Evolutionary conservation across 805 yeast genomes (phyloP).

Genomic region (Citeromyces matritensis): DNA sequence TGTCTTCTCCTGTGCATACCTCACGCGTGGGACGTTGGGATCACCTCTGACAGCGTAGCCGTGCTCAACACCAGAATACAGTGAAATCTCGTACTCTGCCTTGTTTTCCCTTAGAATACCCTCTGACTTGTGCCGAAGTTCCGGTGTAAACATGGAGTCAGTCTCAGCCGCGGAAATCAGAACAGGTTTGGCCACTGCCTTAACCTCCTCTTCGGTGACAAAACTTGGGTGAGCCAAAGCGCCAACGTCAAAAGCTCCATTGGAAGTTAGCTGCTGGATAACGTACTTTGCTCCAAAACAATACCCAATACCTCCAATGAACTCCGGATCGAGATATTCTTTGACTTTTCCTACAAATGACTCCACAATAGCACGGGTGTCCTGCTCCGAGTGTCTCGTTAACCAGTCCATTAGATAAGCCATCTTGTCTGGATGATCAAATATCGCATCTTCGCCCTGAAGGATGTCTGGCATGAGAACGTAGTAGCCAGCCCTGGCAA

Average conservation of each 20-base stretch:
- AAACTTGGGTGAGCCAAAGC: conserved; percentile 82
- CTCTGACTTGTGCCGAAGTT: conserved; percentile 49
- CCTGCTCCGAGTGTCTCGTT: conserved; percentile 21
- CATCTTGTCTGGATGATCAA: conserved; percentile 3
- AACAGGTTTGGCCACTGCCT: conserved; percentile 42
- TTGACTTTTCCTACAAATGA: neutral
- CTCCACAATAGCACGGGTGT: neutral
- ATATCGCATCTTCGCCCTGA: conserved; percentile 32
- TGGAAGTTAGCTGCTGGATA: conserved; percentile 29
- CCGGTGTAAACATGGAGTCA: conserved; percentile 49
- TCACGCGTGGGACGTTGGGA: conserved; percentile 28
- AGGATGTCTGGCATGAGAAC: conserved; percentile 71
- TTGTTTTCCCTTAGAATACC: conserved; percentile 30
- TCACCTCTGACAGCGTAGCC: conserved; percentile 82
- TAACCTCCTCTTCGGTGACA: conserved; percentile 49
- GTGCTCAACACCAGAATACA: conserved; percentile 52
- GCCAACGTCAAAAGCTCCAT: conserved; percentile 28
- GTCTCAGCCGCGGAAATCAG: conserved; percentile 61
- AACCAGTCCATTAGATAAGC: conserved; percentile 31
- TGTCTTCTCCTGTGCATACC: conserved; percentile 56
- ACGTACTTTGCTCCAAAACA: conserved; percentile 76
- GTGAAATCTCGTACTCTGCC: conserved; percentile 41
- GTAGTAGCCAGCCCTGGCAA: conserved; percentile 46
- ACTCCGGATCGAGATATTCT: conserved; percentile 2
- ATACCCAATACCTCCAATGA: conserved; percentile 41